These are phyloP conservation scores for Thoreauomyces humboldtii DNA, from an alignment of 192 early-diverging fungal species.

Conservation along the genomic window DNA sequence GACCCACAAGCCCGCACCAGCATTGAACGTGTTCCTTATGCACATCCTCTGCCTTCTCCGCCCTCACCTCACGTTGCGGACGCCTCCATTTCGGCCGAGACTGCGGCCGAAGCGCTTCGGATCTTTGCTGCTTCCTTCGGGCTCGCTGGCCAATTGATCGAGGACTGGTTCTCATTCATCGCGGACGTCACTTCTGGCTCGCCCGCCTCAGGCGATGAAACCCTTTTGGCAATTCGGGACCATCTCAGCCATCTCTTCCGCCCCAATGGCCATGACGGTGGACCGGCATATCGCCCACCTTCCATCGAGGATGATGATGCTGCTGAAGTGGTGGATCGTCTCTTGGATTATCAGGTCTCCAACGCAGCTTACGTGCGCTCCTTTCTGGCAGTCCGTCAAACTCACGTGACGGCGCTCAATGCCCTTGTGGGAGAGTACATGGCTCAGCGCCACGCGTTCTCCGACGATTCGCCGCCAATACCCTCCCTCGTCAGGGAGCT, in stretches of 20 bases:
- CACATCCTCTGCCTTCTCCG: not conserved
- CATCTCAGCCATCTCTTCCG: too few species aligned
- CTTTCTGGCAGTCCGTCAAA: constrained; percentile 32
- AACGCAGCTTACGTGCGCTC: constrained; percentile 9
- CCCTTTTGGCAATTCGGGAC: too few species aligned
- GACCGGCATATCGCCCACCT: constrained; percentile 3
- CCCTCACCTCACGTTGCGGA: constrained; percentile 26
- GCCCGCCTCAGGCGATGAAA: too few species aligned
- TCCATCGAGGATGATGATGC: not conserved
- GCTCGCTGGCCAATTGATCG: constrained; percentile 30
- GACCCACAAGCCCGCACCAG: too few species aligned
- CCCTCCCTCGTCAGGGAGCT: not conserved
- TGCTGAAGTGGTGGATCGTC: not conserved
- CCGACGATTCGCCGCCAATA: not conserved
- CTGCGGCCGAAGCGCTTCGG: constrained; percentile 27
- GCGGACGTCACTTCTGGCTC: too few species aligned
- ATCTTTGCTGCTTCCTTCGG: constrained; percentile 46
- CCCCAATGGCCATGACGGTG: not conserved
- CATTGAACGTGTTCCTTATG: too few species aligned
- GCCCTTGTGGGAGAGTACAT: constrained; percentile 29
- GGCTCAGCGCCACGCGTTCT: constrained; percentile 16
- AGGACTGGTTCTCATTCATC: constrained; percentile 35
- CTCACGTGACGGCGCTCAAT: constrained; percentile 30
- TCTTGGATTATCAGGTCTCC: constrained; percentile 8
- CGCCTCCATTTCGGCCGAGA: not conserved